Evolutionary conservation across 2,329 filamentous ascomycete genomes (phyloP), one percentile per base, ranked within the genome.

Genomic region (Venturia effusa): DNA sequence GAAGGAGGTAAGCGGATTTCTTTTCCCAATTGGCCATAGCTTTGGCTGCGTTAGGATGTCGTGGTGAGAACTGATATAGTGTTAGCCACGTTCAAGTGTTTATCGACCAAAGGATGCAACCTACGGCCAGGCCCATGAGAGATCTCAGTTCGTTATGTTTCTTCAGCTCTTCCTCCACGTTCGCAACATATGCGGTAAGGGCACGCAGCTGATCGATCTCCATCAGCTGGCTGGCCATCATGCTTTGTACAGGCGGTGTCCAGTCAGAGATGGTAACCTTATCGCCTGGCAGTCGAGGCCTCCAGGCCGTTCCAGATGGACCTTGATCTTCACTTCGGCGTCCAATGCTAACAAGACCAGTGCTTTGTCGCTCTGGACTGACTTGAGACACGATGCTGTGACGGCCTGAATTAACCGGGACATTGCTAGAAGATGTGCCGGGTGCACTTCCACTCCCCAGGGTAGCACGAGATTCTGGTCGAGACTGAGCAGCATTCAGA

Each of bases 1-100:
- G 83, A 15, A 97, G 81, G 48, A 99, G 78, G 73, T 97, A 96
- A 37, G 90, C 88, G 64, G 90, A 95, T 79, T 97, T 97, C 71
- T 89, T 87, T 79, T 99, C 92, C 93, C 94, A 99, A 75, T 99
- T 99, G 24, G 87, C 83, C 89, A 97, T 93, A 19, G 93, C 91
- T 75, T 89, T 92, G 67, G 79, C 80, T 19, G 87, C 84, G 71
- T 97, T 97, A 43, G 85, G 82, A 66, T 93, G 88, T 37, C 92
- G 85, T 3, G 91, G 89, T 17, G 90, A 92, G 73, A 95, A 97
- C 82, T 84, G 67, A 27, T 60, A 41, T 6, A 39, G 55, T 41
- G 15, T 57, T 34, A 57, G 51, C 43, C 11, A n/a, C 24, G 7
- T 24, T 66, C 57, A 22, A 61, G 37, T 55, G 15, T 19, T 63